phyloP scores from a whole-genome alignment of 306 rosid species.

The Hippophae gyantsensis region DNA sequence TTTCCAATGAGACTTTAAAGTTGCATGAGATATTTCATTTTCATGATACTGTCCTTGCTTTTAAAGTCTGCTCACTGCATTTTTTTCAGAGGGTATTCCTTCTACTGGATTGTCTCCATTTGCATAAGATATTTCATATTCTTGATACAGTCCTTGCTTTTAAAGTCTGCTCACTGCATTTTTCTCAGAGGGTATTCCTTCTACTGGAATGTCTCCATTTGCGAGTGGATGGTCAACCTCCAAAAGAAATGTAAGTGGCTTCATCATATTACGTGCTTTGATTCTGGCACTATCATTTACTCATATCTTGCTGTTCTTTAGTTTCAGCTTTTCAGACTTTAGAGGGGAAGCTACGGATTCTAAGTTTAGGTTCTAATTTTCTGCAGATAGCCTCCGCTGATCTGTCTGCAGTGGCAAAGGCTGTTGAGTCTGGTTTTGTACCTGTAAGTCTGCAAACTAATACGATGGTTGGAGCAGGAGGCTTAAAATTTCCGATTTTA shows the following conservation, averaged over 20 bases:
- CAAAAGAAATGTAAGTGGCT: constrained; percentile 50
- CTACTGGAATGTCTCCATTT: constrained; percentile 87
- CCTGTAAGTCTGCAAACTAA: constrained; percentile 54
- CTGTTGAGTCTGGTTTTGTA: constrained; percentile 63
- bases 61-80: constrained; percentile 1
- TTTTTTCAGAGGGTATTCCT: constrained; percentile 76
- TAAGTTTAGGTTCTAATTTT: constrained; percentile 16
- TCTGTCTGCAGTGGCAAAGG: constrained; percentile 51
- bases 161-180: background rate
- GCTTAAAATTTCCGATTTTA: background rate
- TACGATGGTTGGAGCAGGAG: constrained; percentile 7
- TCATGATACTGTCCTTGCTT: constrained; percentile 12
- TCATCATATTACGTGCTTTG: constrained; percentile 12
- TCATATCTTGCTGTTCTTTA: constrained; percentile 4
- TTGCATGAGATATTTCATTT: background rate
- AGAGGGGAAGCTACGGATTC: constrained; percentile 10
- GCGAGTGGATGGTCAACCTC: constrained; percentile 83
- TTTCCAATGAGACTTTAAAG: constrained; percentile 3
- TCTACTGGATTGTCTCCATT: constrained; percentile 89
- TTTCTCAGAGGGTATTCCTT: constrained; percentile 78
- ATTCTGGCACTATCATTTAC: constrained; percentile 2
- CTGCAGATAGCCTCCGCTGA: constrained; percentile 66
- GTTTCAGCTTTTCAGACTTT: background rate
- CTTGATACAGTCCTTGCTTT: constrained; percentile 13
- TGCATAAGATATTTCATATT: constrained; percentile 19